Conservation (phyloP, 345 rosid genomes). For the Conringia planisiliqua region DNA sequence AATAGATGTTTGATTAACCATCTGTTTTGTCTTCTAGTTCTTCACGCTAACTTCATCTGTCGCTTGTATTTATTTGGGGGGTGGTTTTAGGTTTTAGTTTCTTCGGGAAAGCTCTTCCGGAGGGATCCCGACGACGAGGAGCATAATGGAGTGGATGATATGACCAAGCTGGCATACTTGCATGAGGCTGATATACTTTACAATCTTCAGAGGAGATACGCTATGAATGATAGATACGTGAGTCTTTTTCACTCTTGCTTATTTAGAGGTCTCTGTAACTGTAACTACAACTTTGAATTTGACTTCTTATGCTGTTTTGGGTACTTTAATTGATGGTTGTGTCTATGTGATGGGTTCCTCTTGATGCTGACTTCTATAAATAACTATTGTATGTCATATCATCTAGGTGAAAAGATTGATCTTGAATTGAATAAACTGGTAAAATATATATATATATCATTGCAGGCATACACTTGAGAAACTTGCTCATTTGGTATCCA, state of each 20-base stretch:
- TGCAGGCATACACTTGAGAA: not conserved
- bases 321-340: not conserved
- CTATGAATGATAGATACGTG: constrained; percentile 91
- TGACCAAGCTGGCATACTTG: constrained; percentile 92
- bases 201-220: constrained; percentile 83
- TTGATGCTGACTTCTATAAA: constrained; percentile 3
- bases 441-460: not conserved
- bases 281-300: not conserved
- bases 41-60: not conserved
- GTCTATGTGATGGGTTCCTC: constrained; percentile 4
- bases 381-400: not conserved
- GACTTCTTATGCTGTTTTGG: not conserved
- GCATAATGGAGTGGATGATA: constrained; percentile 95
- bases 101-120: constrained; percentile 52
- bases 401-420: not conserved
- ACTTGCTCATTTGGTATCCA: constrained; percentile 12
- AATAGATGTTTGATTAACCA: constrained; percentile 51
- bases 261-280: not conserved
- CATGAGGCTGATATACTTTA: constrained; percentile 95
- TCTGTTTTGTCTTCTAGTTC: not conserved
- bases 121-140: constrained; percentile 88
- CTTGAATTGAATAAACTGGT: not conserved
- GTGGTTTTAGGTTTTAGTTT: constrained; percentile 44
- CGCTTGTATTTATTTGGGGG: not conserved
- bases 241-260: constrained; percentile 31